Conservation (phyloP, 1,284 basidiomycete genomes). For the Cryptococcus amylolentus region DNA sequence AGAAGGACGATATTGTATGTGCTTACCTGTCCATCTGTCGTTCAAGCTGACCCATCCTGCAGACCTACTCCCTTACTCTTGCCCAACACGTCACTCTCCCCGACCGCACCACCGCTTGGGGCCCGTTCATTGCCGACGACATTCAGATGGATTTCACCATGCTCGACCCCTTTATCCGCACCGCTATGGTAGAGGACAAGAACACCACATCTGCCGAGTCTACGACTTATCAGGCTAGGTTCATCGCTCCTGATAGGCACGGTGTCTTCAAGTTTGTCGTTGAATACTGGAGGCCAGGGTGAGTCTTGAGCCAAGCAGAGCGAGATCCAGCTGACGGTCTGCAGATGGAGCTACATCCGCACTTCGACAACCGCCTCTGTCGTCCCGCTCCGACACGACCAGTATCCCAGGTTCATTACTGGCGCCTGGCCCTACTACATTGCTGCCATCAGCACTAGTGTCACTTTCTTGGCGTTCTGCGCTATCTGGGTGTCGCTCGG, state of each 20-base stretch:
- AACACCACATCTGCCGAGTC: slow-evolving; percentile 12
- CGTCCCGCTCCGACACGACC: slow-evolving; percentile 89
- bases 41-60: not conserved
- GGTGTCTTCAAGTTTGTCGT: slow-evolving; percentile 96
- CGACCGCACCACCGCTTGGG: slow-evolving; percentile 55
- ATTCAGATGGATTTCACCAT: slow-evolving; percentile 95
- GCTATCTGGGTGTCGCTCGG: slow-evolving; percentile 70
- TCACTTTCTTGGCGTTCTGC: slow-evolving; percentile 78
- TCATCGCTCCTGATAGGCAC: slow-evolving; percentile 88
- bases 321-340: not conserved
- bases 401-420: slow-evolving; percentile 87
- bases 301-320: slow-evolving; percentile 25
- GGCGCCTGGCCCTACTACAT: slow-evolving; percentile 94
- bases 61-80: slow-evolving; percentile 68
- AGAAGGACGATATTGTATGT: slow-evolving; percentile 77
- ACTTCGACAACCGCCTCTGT: slow-evolving; percentile 76
- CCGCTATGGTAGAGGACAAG: slow-evolving; percentile 57
- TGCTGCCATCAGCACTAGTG: slow-evolving; percentile 80
- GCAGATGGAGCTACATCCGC: slow-evolving; percentile 67
- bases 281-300: slow-evolving; percentile 84
- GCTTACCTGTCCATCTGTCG: too few relatives aligned
- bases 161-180: slow-evolving; percentile 92
- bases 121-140: slow-evolving; percentile 66
- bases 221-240: slow-evolving; percentile 66
- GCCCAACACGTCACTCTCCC: slow-evolving; percentile 35